phyloP scores from a whole-genome alignment of 495 filamentous ascomycete species.

The Annulohypoxylon nitens region DNA sequence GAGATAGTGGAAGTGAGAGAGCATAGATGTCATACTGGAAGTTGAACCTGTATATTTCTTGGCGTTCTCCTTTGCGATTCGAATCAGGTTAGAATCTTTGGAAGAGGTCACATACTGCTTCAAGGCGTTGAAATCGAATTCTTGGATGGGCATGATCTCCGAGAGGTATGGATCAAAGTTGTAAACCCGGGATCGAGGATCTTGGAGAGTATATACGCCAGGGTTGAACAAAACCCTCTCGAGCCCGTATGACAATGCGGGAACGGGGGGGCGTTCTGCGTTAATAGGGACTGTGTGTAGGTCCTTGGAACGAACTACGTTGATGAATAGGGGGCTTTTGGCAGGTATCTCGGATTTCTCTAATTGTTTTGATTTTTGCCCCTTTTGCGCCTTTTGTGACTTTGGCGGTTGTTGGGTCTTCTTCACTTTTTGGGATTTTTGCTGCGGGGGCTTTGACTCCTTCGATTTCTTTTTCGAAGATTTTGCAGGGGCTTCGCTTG shows the following conservation, averaged over 20 bases:
- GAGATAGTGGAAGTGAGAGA: constrained; percentile 93
- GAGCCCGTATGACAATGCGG: constrained; percentile 79
- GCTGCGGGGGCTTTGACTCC: neutral
- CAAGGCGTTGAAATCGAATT: constrained; percentile 91
- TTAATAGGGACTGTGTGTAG: constrained; percentile 61
- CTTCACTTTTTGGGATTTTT: neutral
- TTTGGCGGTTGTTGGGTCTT: neutral
- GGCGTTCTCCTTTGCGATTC: constrained; percentile 71
- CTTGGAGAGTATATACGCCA: constrained; percentile 91
- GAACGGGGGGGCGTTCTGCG: constrained; percentile 70
- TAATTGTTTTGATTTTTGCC: neutral
- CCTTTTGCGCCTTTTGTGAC: neutral
- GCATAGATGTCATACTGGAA: constrained; percentile 90
- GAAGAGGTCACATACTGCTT: constrained; percentile 92
- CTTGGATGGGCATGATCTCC: constrained; percentile 87
- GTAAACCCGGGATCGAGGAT: constrained; percentile 86
- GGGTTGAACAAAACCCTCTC: constrained; percentile 96
- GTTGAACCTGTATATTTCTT: constrained; percentile 95
- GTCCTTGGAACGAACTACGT: constrained; percentile 44
- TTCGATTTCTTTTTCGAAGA: constrained; percentile 1
- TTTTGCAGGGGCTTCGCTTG: neutral
- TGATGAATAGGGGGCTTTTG: constrained; percentile 27
- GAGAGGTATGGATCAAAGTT: constrained; percentile 97
- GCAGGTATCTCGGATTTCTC: neutral
- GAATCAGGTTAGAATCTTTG: constrained; percentile 75